Evolutionary conservation across 441 rosid genomes (phyloP), one percentile per base, ranked within the genome.

Genomic region (Oxalis stricta): DNA sequence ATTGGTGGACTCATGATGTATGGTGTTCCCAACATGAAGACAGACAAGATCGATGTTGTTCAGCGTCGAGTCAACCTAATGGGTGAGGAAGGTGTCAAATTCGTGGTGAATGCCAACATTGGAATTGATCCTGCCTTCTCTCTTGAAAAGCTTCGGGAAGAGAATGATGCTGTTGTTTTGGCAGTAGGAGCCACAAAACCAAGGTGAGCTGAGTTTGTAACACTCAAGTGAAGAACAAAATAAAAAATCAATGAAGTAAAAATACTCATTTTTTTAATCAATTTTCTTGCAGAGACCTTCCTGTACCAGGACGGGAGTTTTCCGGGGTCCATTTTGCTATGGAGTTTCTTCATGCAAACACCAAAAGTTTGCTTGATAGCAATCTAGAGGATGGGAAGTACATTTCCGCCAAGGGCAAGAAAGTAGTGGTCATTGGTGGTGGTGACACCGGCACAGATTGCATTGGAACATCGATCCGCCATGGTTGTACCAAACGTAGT

Each of bases 391-490:
- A 93, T 49, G 94, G 95, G 39, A 81, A 77, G 46, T 83, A 80
- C 72, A 80, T 88, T 38, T 84, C 95, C 8, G 99, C 96, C 4
- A 77, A 83, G 52, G 96, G 86, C 22, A 93, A 88, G 74, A 93
- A 79, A 66, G 94, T 88, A 24, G 89, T 88, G 0, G 99, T 93
- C 52, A 93, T 93, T 50, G 99, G 99, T 40, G 99, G 99, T 51
- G 99, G 99, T 32, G 99, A 93, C 68, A 93, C 99, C 0, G 99
- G 99, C n/a, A 93, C 97, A 13, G 99, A 93, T 68, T 93, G 99
- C 58, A 79, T 93, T 2, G 99, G 96, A 45, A 93, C 99, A 48
- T 93, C 99, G 5, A 79, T 93, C 53, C 86, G 99, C 12, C 99
- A 93, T 63, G 97, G 96, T 31, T 93, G 97, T 54, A 72, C 40